Conservation (phyloP, 345 rosid genomes). For the Pistacia vera region DNA sequence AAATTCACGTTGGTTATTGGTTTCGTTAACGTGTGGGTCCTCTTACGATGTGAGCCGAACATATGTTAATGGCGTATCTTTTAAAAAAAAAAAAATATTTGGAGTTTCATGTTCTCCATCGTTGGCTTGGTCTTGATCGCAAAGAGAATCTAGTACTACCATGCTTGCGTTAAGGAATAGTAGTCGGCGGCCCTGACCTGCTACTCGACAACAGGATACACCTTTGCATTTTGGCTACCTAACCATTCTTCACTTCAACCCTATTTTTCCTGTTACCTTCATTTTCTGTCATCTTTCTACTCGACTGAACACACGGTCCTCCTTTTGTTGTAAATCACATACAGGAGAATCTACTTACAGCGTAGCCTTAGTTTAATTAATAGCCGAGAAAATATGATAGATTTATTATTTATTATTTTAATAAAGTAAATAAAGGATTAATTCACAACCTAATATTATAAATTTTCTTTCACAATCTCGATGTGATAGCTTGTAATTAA, state of each 20-base stretch:
- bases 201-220: neutral
- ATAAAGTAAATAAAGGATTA: too few species aligned
- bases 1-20: constrained; percentile 9
- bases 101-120: neutral
- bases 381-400: too few species aligned
- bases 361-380: too few species aligned
- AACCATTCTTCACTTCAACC: neutral
- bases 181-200: neutral
- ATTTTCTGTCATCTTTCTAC: too few species aligned
- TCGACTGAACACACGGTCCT: too few species aligned
- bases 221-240: neutral
- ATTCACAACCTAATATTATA: too few species aligned
- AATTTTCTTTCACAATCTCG: too few species aligned
- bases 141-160: neutral
- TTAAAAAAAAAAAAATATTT: neutral
- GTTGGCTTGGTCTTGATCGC: neutral
- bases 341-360: too few species aligned
- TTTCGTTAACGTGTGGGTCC: constrained; percentile 23
- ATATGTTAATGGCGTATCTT: constrained; percentile 15
- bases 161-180: neutral
- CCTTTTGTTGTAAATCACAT: too few species aligned
- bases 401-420: too few species aligned
- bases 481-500: too few species aligned
- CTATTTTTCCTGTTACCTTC: neutral
- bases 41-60: constrained; percentile 24